phyloP scores from a whole-genome alignment of 495 filamentous ascomycete genomes.

The Xylaria grammica region DNA sequence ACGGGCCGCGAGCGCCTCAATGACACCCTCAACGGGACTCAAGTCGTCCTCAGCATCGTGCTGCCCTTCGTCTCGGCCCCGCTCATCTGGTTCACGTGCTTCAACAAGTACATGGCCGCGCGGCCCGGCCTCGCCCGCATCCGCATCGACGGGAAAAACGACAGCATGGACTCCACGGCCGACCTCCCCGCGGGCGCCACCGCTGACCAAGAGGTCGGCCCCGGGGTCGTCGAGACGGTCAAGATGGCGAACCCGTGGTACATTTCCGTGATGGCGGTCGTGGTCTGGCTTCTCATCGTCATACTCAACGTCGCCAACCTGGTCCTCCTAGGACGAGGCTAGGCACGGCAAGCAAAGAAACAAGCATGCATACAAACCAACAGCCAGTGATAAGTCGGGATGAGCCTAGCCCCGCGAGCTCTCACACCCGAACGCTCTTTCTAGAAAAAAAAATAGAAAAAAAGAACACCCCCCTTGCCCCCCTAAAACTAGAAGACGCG shows the following conservation, averaged over 20 bases:
- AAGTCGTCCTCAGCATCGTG: slow-evolving; percentile 81
- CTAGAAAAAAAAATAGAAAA: too few relatives aligned
- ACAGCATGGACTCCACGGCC: slow-evolving; percentile 23
- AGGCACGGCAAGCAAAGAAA: background rate
- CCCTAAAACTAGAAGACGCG: too few relatives aligned
- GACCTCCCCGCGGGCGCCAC: slow-evolving; percentile 13
- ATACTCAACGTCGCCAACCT: slow-evolving; percentile 76
- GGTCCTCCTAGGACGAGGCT: slow-evolving; percentile 67
- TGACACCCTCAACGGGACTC: slow-evolving; percentile 74
- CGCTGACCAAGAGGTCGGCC: slow-evolving; percentile 29
- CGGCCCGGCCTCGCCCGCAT: slow-evolving; percentile 41
- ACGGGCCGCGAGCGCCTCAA: slow-evolving; percentile 74
- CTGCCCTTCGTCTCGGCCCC: slow-evolving; percentile 84
- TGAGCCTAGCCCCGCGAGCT: too few relatives aligned
- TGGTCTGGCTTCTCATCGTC: slow-evolving; percentile 72
- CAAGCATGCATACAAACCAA: background rate
- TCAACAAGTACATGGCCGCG: slow-evolving; percentile 82
- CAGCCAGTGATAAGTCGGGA: too few relatives aligned
- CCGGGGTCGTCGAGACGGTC: slow-evolving; percentile 34
- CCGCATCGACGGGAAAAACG: slow-evolving; percentile 34
- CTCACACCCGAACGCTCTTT: too few relatives aligned
- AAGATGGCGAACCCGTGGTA: slow-evolving; percentile 69
- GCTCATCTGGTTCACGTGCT: slow-evolving; percentile 85
- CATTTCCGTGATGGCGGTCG: slow-evolving; percentile 56
- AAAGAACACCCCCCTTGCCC: too few relatives aligned